These are phyloP conservation scores for Theileria annulata DNA, from an alignment of 169 alveolate species.

Conservation along the genomic window DNA sequence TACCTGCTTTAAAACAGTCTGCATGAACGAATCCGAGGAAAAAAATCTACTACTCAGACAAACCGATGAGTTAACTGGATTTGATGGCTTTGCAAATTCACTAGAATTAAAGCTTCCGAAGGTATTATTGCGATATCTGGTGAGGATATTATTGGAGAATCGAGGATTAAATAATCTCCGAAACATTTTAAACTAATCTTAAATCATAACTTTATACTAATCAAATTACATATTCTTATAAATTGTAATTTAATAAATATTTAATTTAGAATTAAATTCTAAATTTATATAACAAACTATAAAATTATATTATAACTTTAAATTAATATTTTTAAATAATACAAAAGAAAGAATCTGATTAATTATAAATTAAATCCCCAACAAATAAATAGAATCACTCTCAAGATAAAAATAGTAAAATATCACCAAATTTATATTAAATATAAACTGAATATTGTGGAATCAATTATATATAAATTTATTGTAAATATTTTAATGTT, in stretches of 20 bases:
- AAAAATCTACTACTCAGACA: background rate
- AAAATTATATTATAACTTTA: background rate
- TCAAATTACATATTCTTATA: background rate
- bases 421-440: background rate
- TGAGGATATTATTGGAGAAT: background rate
- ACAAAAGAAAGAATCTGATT: background rate
- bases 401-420: background rate
- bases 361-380: background rate
- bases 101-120: too few relatives aligned
- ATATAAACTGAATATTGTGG: background rate
- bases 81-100: background rate
- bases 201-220: background rate
- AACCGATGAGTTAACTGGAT: background rate
- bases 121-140: constrained; percentile 4
- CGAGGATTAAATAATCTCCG: background rate
- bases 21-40: constrained; percentile 71
- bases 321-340: background rate
- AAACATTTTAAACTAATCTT: background rate
- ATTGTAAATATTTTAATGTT: too few relatives aligned
- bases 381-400: background rate
- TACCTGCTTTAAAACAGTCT: constrained; percentile 76
- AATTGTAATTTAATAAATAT: too few relatives aligned
- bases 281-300: background rate
- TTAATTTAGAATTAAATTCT: too few relatives aligned
- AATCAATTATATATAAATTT: background rate